phyloP scores from a whole-genome alignment of 1,139 yeast species.

The Suhomyces yuchorum region DNA sequence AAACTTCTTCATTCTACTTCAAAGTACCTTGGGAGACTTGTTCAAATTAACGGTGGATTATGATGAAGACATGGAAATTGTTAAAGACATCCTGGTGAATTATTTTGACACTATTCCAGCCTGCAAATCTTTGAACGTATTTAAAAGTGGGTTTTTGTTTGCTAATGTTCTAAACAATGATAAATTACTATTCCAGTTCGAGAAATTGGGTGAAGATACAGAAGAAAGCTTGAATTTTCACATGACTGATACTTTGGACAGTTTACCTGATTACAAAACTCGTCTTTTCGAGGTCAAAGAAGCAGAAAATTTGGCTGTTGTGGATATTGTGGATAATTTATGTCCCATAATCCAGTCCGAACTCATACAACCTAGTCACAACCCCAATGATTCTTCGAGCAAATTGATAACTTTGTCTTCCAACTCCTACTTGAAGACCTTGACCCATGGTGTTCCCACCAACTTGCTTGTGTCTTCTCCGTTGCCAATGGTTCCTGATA shows the following conservation, averaged over 20 bases:
- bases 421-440: slow-evolving; percentile 48
- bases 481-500: slow-evolving; percentile 62
- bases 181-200: slow-evolving; percentile 73
- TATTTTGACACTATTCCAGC: slow-evolving; percentile 79
- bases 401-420: slow-evolving; percentile 35
- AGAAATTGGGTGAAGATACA: slow-evolving; percentile 57
- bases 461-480: slow-evolving; percentile 70
- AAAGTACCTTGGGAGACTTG: slow-evolving; percentile 74
- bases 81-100: slow-evolving; percentile 36
- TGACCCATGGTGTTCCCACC: slow-evolving; percentile 64
- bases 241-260: background rate
- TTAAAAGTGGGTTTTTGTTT: slow-evolving; percentile 75
- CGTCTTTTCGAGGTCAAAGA: slow-evolving; percentile 15
- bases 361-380: slow-evolving; percentile 40
- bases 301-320: slow-evolving; percentile 60
- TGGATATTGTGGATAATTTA: slow-evolving; percentile 53
- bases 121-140: slow-evolving; percentile 56
- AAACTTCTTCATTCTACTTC: slow-evolving; percentile 71
- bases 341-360: slow-evolving; percentile 60
- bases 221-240: slow-evolving; percentile 6
- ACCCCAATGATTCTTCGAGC: slow-evolving; percentile 38
- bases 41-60: slow-evolving; percentile 61
- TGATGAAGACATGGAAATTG: slow-evolving; percentile 38
- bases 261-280: background rate
- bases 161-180: slow-evolving; percentile 66